These are phyloP conservation scores for Petrea volubilis DNA, from an alignment of 257 asterid species.

Conservation along the genomic window DNA sequence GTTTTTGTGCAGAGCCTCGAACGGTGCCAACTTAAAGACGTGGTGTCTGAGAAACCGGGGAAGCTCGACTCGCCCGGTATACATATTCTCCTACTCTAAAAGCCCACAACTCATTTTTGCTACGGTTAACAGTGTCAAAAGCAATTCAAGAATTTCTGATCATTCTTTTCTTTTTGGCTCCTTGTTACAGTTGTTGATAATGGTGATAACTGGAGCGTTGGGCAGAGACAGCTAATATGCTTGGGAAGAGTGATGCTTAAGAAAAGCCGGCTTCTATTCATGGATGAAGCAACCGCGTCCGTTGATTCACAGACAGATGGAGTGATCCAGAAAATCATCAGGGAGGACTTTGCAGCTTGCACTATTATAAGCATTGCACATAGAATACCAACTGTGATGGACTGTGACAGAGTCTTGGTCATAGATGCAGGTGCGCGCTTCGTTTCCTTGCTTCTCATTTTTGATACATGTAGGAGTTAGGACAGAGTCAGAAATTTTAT, in stretches of 20 bases:
- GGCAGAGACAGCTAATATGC: constrained; percentile 97
- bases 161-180: neutral
- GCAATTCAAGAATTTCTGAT: neutral
- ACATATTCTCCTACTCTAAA: neutral
- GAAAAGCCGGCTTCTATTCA: constrained; percentile 72
- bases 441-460: neutral
- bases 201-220: constrained; percentile 99
- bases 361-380: constrained; percentile 98
- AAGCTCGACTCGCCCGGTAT: constrained; percentile 87
- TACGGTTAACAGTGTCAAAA: neutral
- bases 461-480: neutral
- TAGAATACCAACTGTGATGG: constrained; percentile 97
- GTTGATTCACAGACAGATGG: constrained; percentile 95
- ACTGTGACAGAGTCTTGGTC: constrained; percentile 86
- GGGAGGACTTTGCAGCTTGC: constrained; percentile 84
- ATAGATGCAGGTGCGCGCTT: constrained; percentile 69
- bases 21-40: constrained; percentile 97
- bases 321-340: constrained; percentile 83
- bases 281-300: constrained; percentile 99
- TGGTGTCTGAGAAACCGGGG: constrained; percentile 77
- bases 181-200: constrained; percentile 59
- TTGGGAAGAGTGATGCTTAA: constrained; percentile 94
- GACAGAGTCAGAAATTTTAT: neutral
- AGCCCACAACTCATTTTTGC: neutral
- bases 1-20: constrained; percentile 64